These are phyloP conservation scores for Dissophora ornata DNA, from an alignment of 192 early-diverging fungal genomes.

Conservation along the genomic window DNA sequence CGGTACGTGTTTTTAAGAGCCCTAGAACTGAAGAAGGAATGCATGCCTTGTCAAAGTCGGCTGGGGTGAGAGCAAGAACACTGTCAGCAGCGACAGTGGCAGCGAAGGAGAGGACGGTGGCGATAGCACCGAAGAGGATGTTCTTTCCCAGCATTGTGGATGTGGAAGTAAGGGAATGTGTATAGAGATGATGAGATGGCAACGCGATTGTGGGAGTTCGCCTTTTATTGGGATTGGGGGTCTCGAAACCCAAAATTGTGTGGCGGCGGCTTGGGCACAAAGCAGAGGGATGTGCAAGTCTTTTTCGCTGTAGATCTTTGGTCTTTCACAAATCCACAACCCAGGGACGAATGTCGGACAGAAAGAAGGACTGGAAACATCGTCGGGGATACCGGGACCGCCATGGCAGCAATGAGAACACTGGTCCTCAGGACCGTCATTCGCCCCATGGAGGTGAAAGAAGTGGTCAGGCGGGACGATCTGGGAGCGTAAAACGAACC, in stretches of 20 bases:
- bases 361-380: neutral
- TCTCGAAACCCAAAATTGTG: no score
- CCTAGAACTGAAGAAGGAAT: neutral
- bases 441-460: neutral
- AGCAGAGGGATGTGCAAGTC: no score
- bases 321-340: neutral
- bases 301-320: no score
- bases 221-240: neutral
- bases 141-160: constrained; percentile 48
- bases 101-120: constrained; percentile 33
- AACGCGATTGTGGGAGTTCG: neutral
- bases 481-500: neutral
- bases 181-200: neutral
- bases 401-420: no score
- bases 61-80: constrained; percentile 41
- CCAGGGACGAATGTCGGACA: neutral
- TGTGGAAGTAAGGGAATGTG: neutral
- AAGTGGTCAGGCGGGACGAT: neutral
- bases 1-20: no score
- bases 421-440: neutral
- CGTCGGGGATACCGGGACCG: no score
- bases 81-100: constrained; percentile 37
- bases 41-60: constrained; percentile 43
- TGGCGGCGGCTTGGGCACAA: no score
- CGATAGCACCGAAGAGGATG: constrained; percentile 38